A percentile compares a stretch with the other conserved stretches of the same genome.
phyloP scores from a whole-genome alignment of 208 protist species.

The Novymonas esmeraldas region DNA sequence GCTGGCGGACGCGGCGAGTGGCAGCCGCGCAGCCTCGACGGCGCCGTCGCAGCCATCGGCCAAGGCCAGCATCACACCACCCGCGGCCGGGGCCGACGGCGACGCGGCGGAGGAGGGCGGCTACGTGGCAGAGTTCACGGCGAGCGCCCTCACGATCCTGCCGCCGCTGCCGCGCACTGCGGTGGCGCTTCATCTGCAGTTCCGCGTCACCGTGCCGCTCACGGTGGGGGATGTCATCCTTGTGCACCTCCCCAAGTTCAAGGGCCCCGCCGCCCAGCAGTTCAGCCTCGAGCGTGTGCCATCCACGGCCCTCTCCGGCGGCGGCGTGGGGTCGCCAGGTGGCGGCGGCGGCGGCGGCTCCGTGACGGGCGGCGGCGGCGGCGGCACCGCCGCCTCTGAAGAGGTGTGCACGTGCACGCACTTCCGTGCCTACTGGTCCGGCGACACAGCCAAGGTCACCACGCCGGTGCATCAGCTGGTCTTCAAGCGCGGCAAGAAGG shows the following conservation, averaged over 20 bases:
- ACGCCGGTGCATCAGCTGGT: conserved; percentile 14
- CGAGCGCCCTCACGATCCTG: conserved; percentile 52
- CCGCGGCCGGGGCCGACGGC: neutral
- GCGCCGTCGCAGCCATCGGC: neutral
- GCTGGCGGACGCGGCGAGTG: conserved; percentile 1
- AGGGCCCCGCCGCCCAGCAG: conserved; percentile 39
- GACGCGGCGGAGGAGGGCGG: conserved; percentile 2
- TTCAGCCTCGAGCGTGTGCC: conserved; percentile 54
- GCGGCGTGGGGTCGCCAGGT: neutral
- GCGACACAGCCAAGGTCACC: conserved; percentile 33
- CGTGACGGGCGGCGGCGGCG: conserved; percentile 30
- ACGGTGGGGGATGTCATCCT: conserved; percentile 63
- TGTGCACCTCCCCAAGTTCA: conserved; percentile 69
- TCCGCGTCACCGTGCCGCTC: conserved; percentile 66
- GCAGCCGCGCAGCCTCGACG: neutral
- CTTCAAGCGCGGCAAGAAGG: conserved; percentile 50
- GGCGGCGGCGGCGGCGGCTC: neutral
- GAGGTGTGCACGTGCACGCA: no score
- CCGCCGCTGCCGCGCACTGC: conserved; percentile 66
- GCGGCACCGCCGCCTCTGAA: no score
- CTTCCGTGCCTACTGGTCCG: conserved; percentile 83
- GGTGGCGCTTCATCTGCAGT: conserved; percentile 61
- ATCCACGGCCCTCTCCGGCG: neutral
- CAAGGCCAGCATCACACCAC: neutral
- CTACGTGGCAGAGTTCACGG: conserved; percentile 52